Percentiles rank a stretch among this genome's conserved stretches.
These are phyloP conservation scores for Bolboschoenoplectus hybrid DNA, from an alignment of 202 grass and related monocot genomes.

Conservation along the genomic window DNA sequence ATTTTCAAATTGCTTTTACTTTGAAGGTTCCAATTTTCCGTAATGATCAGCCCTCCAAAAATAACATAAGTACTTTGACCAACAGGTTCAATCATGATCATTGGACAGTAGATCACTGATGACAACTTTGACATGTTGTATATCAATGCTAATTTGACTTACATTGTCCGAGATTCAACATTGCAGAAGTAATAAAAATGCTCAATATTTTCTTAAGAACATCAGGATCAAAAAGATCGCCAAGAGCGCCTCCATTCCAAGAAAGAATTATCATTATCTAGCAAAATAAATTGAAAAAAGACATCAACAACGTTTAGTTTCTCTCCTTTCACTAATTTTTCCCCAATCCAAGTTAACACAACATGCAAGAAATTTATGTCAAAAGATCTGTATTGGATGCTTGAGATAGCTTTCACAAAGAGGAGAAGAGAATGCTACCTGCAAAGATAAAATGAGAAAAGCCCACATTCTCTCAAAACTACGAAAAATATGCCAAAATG, in stretches of 20 bases:
- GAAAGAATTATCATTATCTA: slow-evolving; percentile 97
- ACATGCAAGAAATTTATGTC: slow-evolving; percentile 32
- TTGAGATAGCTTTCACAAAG: slow-evolving; percentile 26
- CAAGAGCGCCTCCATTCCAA: slow-evolving; percentile 80
- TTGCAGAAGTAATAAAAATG: slow-evolving; percentile 90
- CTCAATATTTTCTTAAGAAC: slow-evolving; percentile 76
- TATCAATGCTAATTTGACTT: slow-evolving; percentile 22
- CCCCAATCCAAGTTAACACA: neutral
- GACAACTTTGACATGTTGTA: slow-evolving; percentile 16
- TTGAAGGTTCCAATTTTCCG: neutral
- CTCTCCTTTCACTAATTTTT: neutral
- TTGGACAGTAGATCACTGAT: neutral
- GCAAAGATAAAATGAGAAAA: slow-evolving; percentile 89
- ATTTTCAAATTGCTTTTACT: neutral
- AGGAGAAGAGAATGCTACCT: slow-evolving; percentile 51
- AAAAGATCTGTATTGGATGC: neutral
- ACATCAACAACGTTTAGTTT: slow-evolving; percentile 34
- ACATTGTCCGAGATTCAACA: slow-evolving; percentile 91
- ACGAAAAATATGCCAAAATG: slow-evolving; percentile 97
- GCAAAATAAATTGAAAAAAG: slow-evolving; percentile 28
- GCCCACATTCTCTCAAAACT: slow-evolving; percentile 97
- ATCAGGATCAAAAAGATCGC: slow-evolving; percentile 61
- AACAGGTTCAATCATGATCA: neutral
- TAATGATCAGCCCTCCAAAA: neutral
- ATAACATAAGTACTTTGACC: neutral